Conservation (phyloP, 2,329 filamentous ascomycete genomes). For the Cordyceps javanica region DNA sequence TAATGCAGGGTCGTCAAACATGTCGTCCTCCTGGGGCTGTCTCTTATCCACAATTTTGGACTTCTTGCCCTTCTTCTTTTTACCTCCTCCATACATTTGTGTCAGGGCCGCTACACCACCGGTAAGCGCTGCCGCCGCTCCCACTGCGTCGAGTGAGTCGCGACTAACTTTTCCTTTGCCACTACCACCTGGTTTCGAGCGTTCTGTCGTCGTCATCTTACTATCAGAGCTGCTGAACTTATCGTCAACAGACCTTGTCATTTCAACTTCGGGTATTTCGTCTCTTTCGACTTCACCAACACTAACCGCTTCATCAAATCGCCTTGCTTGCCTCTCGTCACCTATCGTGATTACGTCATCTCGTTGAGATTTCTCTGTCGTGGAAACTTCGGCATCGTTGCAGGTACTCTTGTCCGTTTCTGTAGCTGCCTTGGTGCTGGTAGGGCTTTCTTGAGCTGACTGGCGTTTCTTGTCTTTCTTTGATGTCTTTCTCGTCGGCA, state of each 20-base stretch:
- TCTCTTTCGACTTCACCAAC: conserved; percentile 12
- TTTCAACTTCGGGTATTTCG: conserved; percentile 10
- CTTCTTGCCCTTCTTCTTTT: conserved; percentile 30
- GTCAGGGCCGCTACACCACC: conserved; percentile 30
- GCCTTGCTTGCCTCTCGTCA: conserved; percentile 11
- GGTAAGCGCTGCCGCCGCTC: conserved; percentile 19
- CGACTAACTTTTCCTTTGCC: not conserved
- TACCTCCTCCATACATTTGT: conserved; percentile 27
- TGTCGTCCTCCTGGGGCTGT: conserved; percentile 32
- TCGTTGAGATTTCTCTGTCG: not conserved
- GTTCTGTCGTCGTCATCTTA: not conserved
- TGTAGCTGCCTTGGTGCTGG: conserved; percentile 8
- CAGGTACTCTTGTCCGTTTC: conserved; percentile 19
- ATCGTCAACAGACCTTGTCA: conserved; percentile 14
- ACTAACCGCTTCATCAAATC: conserved; percentile 14
- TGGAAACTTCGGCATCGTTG: conserved; percentile 21
- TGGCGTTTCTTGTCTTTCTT: conserved; percentile 33
- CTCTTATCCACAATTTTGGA: conserved; percentile 35
- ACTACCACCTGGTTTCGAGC: not conserved
- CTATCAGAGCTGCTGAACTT: conserved; percentile 9
- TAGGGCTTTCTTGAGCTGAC: conserved; percentile 15
- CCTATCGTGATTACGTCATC: conserved; percentile 6
- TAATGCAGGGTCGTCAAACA: conserved; percentile 38
- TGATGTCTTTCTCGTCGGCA: conserved; percentile 17
- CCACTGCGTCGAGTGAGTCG: conserved; percentile 16